Base-by-base conservation (phyloP, 2,329 filamentous ascomycete genomes). In the Rutstroemia sp. region DNA sequence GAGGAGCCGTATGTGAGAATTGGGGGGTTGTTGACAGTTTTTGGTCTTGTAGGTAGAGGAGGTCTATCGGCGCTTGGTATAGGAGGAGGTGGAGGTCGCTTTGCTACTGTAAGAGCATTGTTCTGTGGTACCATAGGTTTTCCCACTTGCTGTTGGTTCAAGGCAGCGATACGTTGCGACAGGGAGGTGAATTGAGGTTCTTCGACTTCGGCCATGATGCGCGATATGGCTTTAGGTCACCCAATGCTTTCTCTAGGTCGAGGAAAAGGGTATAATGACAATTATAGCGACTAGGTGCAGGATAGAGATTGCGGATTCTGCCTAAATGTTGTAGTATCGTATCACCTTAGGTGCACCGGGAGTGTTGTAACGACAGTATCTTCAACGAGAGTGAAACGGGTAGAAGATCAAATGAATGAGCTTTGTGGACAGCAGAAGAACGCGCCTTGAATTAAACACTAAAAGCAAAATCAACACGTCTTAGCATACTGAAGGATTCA, bases 121-220 rank as follows among this genome's bases (percentile, higher is more conserved):
- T 72, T 49, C 14, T 30, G 50, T 25, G 23, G 53, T 49, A 38
- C 56, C 19, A 59, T 19, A 39, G 54, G 58, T 42, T 63, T 63
- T 18, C 56, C 63, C 21, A 63, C 56, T 34, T 63, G 63, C 37
- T 67, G 62, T 53, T 70, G 64, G 63, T 85, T 85, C 61, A 86
- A 75, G 30, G 83, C 83, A 9, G 82, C 82, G 60, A 86, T 86
- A 52, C 83, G 77, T 69, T 85, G 81, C 4, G 80, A 77, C 25
- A 86, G 75, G 7, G 78, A 79, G 58, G 74, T 82, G 69, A 82
- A 85, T 59, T 79, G 79, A 41, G 81, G 81, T 66, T 85, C 82
- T 63, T 84, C 80, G 46, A 77, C 73, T 52, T 86, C 82, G 7
- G 80, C 75, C 83, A 86, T 86, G 58, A 52, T 62, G 56, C 47